Conservation (phyloP, 768 basidiomycete species). For the Termitomyces sp. region DNA sequence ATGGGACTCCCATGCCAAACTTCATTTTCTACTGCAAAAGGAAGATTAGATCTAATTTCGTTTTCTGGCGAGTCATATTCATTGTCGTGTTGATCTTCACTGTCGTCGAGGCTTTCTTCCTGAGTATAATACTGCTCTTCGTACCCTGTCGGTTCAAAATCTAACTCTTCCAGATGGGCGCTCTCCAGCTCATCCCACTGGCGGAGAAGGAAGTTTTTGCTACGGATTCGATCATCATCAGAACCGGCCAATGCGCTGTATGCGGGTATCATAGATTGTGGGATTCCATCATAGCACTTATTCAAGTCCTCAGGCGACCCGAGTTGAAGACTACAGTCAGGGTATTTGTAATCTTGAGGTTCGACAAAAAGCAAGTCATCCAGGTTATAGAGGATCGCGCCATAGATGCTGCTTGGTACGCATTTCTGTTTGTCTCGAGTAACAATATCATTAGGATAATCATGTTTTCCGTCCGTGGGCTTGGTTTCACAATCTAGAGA, state of each 20-base stretch:
- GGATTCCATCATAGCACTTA: background rate
- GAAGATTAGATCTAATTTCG: background rate
- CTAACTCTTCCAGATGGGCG: background rate
- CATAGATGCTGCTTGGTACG: background rate
- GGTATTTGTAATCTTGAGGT: slow-evolving; percentile 11
- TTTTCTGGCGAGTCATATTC: background rate
- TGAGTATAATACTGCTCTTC: background rate
- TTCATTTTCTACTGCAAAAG: background rate
- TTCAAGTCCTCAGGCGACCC: background rate
- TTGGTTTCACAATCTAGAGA: background rate
- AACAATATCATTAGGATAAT: background rate
- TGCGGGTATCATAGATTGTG: background rate
- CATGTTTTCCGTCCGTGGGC: background rate
- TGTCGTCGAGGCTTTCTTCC: background rate
- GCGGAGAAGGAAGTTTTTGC: background rate
- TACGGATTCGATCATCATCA: background rate
- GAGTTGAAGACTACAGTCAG: background rate
- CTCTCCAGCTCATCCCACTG: slow-evolving; percentile 5
- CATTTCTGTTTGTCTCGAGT: background rate
- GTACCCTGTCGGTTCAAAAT: background rate
- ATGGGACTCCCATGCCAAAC: background rate
- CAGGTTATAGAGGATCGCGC: background rate
- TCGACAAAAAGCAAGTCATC: slow-evolving; percentile 8
- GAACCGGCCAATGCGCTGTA: background rate
- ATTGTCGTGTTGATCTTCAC: background rate